Conservation (phyloP, 148 eudicot genomes). For the Vaccinium macrocarpon region DNA sequence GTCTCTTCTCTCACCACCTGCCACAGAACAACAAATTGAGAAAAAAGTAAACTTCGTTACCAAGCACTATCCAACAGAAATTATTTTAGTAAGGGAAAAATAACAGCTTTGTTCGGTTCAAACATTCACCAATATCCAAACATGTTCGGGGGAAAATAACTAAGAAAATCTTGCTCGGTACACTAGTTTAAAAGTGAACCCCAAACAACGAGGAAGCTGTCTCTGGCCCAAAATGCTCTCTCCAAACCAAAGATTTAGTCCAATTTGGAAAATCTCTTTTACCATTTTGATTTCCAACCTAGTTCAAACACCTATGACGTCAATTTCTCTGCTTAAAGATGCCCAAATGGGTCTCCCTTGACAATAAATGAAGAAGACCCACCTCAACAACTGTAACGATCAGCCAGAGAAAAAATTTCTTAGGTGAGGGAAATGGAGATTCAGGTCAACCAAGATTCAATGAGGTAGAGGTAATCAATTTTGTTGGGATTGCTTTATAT, state of each 20-base stretch:
- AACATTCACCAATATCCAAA: neutral
- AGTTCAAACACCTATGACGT: neutral
- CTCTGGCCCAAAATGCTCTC: neutral
- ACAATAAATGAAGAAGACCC: neutral
- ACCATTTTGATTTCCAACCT: neutral
- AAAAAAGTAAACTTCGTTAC: neutral
- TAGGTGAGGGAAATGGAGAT: neutral
- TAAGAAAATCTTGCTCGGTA: neutral
- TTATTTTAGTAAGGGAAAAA: neutral
- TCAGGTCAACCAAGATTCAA: neutral
- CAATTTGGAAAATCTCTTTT: neutral
- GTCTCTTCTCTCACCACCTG: conserved; percentile 85
- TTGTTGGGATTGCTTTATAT: neutral
- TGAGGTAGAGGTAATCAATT: neutral
- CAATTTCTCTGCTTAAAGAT: neutral
- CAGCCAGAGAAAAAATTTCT: neutral
- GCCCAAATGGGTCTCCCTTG: conserved; percentile 1
- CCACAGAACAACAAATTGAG: conserved; percentile 10
- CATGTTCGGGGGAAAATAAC: neutral
- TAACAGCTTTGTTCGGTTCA: neutral
- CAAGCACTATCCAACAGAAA: neutral
- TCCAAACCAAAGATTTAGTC: neutral
- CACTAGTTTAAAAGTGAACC: no score
- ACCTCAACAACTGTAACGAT: neutral
- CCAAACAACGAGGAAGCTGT: no score